phyloP scores from a whole-genome alignment of 2,329 filamentous ascomycete species.

The Aureobasidium lini region DNA sequence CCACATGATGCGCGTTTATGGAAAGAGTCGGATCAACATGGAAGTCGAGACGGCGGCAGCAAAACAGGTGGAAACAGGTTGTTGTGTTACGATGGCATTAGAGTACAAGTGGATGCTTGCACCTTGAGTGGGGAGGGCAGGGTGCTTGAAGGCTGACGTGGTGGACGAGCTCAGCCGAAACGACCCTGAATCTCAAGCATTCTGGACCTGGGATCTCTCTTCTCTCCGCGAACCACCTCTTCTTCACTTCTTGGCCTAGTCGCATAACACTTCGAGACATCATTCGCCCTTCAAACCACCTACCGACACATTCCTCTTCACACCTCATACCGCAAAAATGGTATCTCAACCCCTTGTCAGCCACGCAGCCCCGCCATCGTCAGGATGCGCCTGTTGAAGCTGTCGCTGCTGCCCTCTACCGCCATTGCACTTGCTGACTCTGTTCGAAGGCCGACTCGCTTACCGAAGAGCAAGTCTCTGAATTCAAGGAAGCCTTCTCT shows the following conservation, averaged over 20 bases:
- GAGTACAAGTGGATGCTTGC: not conserved
- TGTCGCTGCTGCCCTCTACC: not conserved
- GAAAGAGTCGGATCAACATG: not conserved
- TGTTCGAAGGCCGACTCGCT: slow-evolving; percentile 78
- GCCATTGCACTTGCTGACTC: slow-evolving; percentile 15
- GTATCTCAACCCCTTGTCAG: slow-evolving; percentile 16
- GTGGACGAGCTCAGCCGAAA: not conserved
- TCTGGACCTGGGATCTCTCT: not conserved
- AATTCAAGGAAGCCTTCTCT: slow-evolving; percentile 99
- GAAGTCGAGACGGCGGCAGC: not conserved
- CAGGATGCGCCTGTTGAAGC: slow-evolving; percentile 7
- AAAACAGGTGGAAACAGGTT: not conserved
- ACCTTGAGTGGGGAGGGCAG: not conserved
- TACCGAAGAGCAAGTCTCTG: slow-evolving; percentile 99
- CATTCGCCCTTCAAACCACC: not conserved
- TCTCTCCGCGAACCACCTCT: not conserved
- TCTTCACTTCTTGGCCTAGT: not conserved
- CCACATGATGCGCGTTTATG: slow-evolving; percentile 45
- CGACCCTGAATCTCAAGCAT: slow-evolving; percentile 1
- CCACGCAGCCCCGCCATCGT: slow-evolving; percentile 18
- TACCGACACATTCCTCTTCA: slow-evolving; percentile 3
- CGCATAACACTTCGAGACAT: not conserved
- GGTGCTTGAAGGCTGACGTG: not conserved
- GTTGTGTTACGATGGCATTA: not conserved
- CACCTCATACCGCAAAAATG: slow-evolving; percentile 18